phyloP scores from a whole-genome alignment of 495 filamentous ascomycete genomes.

The Talaromyces borbonicus region DNA sequence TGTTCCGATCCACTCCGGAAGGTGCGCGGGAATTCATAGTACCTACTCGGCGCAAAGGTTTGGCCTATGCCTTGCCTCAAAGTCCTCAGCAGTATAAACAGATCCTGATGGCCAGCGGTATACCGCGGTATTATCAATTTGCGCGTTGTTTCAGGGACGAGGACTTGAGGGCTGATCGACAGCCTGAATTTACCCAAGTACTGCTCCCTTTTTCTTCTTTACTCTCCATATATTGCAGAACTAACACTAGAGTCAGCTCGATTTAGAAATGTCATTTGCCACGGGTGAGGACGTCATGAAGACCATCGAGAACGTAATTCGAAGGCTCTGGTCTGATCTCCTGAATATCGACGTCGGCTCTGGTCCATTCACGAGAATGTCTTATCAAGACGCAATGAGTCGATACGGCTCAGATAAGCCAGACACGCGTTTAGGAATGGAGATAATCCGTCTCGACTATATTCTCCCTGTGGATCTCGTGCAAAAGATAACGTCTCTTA shows the following conservation, averaged over 20 bases:
- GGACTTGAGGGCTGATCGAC: constrained; percentile 82
- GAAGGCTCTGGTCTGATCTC: constrained; percentile 41
- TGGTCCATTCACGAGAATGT: constrained; percentile 47
- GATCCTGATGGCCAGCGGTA: constrained; percentile 87
- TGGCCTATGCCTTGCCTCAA: constrained; percentile 86
- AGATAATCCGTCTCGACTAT: constrained; percentile 55
- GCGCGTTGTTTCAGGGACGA: constrained; percentile 95
- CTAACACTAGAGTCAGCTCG: constrained; percentile 44
- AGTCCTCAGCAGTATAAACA: constrained; percentile 99
- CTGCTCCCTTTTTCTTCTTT: constrained; percentile 3
- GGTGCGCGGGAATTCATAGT: constrained; percentile 95
- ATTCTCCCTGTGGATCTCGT: constrained; percentile 57
- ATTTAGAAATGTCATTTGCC: constrained; percentile 86
- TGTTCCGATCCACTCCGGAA: constrained; percentile 97
- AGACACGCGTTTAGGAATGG: constrained; percentile 56
- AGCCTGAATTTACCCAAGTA: constrained; percentile 96
- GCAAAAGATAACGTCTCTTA: constrained; percentile 56
- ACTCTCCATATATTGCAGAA: background rate
- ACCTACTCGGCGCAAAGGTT: constrained; percentile 63
- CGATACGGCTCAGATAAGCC: constrained; percentile 86
- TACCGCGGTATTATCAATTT: constrained; percentile 79
- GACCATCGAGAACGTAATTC: constrained; percentile 54
- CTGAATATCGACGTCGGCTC: constrained; percentile 30
- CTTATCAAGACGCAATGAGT: constrained; percentile 72
- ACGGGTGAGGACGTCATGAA: constrained; percentile 64